These are phyloP conservation scores for Moniliella sp. DNA, from an alignment of 1,284 basidiomycete species.

Conservation along the genomic window DNA sequence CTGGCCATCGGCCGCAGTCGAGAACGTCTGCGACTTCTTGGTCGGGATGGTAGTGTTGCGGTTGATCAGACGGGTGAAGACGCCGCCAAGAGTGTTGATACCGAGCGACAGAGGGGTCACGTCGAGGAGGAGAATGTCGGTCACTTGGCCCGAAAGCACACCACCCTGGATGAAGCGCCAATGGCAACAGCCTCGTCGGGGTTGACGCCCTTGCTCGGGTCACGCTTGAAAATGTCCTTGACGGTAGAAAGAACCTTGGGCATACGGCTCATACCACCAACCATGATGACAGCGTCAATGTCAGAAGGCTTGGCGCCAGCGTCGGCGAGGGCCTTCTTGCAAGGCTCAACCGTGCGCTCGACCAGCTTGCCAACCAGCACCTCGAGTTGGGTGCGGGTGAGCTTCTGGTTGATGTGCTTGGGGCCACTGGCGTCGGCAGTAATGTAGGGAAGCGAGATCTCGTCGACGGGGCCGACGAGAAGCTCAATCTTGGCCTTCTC, in stretches of 20 bases:
- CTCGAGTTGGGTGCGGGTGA: slow-evolving; percentile 76
- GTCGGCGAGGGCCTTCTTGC: slow-evolving; percentile 80
- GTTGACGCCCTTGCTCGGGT: slow-evolving; percentile 93
- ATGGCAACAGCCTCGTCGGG: slow-evolving; percentile 84
- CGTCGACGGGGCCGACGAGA: slow-evolving; percentile 74
- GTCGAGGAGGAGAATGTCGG: slow-evolving; percentile 82
- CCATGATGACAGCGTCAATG: slow-evolving; percentile 85
- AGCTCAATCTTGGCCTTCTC: slow-evolving; percentile 98
- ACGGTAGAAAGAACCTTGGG: slow-evolving; percentile 82
- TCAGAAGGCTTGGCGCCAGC: slow-evolving; percentile 78
- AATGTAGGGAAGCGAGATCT: slow-evolving; percentile 84
- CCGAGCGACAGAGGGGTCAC: slow-evolving; percentile 83
- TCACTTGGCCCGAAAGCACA: slow-evolving; percentile 84
- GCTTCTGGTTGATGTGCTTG: slow-evolving; percentile 86
- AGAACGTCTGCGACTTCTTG: slow-evolving; percentile 97
- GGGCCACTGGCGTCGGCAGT: slow-evolving; percentile 79
- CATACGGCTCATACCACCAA: slow-evolving; percentile 96
- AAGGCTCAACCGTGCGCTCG: slow-evolving; percentile 77
- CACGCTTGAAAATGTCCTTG: slow-evolving; percentile 72
- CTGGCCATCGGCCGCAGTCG: slow-evolving; percentile 59
- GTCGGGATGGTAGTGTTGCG: slow-evolving; percentile 97
- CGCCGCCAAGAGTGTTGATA: slow-evolving; percentile 92
- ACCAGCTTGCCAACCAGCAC: slow-evolving; percentile 59
- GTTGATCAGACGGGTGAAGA: slow-evolving; percentile 61
- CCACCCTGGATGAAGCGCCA: slow-evolving; percentile 79